A percentile compares a stretch with the other conserved stretches of the same genome.
Conservation (phyloP, 768 basidiomycete genomes). For the Suillus clintonianus region DNA sequence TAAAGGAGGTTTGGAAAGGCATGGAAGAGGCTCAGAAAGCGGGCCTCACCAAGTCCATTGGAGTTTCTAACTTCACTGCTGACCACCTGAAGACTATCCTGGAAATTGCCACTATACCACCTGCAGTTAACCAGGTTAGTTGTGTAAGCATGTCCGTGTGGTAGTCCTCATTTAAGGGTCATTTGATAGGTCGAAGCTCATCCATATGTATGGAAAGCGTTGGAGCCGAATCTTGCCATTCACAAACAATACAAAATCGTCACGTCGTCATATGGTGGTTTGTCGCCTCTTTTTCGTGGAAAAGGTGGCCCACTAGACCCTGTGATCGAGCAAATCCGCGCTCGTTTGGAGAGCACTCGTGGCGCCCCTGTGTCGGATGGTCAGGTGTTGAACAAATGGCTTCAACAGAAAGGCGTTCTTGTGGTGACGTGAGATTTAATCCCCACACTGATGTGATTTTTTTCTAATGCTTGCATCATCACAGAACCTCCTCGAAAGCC, state of each 20-base stretch:
- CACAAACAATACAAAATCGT: constrained; percentile 39
- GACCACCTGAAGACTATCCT: constrained; percentile 45
- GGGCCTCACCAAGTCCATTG: constrained; percentile 44
- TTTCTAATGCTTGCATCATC: not conserved
- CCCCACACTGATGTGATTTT: not conserved
- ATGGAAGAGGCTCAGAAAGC: constrained; percentile 58
- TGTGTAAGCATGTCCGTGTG: not conserved
- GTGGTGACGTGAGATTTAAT: constrained; percentile 31
- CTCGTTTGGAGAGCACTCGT: constrained; percentile 25
- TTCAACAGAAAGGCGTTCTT: constrained; percentile 29
- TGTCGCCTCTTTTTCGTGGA: constrained; percentile 38
- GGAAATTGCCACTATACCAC: constrained; percentile 43
- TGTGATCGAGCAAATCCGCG: constrained; percentile 36
- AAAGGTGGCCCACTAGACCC: constrained; percentile 42
- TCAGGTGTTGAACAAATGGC: constrained; percentile 33
- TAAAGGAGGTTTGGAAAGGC: constrained; percentile 57
- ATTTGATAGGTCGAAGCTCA: constrained; percentile 50
- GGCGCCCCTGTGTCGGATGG: constrained; percentile 27
- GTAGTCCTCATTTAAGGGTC: not conserved
- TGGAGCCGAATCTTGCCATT: constrained; percentile 36
- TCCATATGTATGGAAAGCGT: constrained; percentile 49
- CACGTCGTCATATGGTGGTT: constrained; percentile 41
- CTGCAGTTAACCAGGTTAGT: constrained; percentile 56
- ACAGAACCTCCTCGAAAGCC: constrained; percentile 35
- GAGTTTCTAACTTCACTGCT: constrained; percentile 57